Conservation (phyloP, 805 yeast species). For the Saturnispora zaruensis region DNA sequence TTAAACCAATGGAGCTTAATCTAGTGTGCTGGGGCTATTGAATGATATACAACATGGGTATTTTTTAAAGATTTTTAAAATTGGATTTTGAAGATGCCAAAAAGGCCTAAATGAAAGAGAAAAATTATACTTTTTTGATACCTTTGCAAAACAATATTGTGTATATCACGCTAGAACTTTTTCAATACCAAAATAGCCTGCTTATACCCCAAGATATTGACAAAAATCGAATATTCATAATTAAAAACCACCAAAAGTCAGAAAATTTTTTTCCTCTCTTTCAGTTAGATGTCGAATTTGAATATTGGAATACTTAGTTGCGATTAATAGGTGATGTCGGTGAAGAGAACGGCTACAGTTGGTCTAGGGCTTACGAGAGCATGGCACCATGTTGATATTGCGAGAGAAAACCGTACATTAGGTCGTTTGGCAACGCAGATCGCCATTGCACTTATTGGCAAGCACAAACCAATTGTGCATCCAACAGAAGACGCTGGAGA, state of each 20-base stretch:
- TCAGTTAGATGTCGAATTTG: neutral
- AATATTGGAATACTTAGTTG: neutral
- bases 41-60: neutral
- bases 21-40: neutral
- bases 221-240: neutral
- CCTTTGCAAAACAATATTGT: too few relatives aligned
- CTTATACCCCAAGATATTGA: too few relatives aligned
- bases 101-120: too few relatives aligned
- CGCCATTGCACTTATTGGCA: constrained; percentile 87
- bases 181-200: too few relatives aligned
- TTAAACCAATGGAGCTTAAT: too few relatives aligned
- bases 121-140: too few relatives aligned
- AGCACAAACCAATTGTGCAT: constrained; percentile 87
- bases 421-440: constrained; percentile 90
- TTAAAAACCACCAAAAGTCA: neutral
- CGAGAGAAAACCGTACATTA: constrained; percentile 72
- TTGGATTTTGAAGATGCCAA: too few relatives aligned
- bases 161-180: too few relatives aligned
- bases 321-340: constrained; percentile 31
- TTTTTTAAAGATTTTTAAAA: neutral
- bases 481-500: constrained; percentile 84
- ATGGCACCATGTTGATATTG: constrained; percentile 95
- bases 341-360: constrained; percentile 35
- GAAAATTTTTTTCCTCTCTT: neutral
- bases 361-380: constrained; percentile 54